Base-by-base conservation (phyloP, 169 alveolate species). In the Eimeria tenella region DNA sequence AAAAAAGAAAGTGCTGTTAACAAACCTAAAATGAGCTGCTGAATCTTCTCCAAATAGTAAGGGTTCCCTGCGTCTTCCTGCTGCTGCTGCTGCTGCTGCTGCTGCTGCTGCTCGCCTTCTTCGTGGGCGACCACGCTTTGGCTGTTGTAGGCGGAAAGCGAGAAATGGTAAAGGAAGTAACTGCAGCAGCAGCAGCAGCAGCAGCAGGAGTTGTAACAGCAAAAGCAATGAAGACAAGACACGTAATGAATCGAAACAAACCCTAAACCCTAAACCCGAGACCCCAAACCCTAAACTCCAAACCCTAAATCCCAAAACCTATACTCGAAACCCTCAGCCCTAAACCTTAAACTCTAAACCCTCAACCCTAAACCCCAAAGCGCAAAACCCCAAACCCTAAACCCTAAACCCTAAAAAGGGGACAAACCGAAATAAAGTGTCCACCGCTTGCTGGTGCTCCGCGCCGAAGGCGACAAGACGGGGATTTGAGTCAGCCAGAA, bases 381-480 rank as follows among this genome's bases (percentile, higher is more conserved):
- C n/a, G n/a, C n/a, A n/a, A n/a, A n/a, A n/a, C n/a, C n/a, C n/a
- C n/a, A n/a, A 31, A 31, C 31, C 13, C 58, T 6, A 74, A 21
- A 19, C 31, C 6, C 49, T 9, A 9, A 68, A 68, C n/a, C n/a
- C n/a, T n/a, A 83, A 7, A 86, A 62, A 70, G 58, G 74, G 56
- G 86, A 75, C 86, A 19, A 19, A 88, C 86, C 77, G 50, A 82
- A 88, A 88, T 25, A 88, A 77, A 1, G 94, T 88, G 50, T 88
- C 94, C 21, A 74, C 49, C 19, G 94, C 94, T 62, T 88, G 94
- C 74, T 88, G 94, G 52, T 88, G 94, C 49, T 70, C 73, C 11
- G 50, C 94, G 74, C 94, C 94, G 77, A 88, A 88, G 52, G 94
- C 60, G 31, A 73, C 87, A 25, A 71, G 87, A 23, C 84, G 75